Evolutionary conservation across 169 alveolate species (phyloP), one percentile per base, ranked within the genome.

Genomic region (Ichthyophthirius multifiliis): DNA sequence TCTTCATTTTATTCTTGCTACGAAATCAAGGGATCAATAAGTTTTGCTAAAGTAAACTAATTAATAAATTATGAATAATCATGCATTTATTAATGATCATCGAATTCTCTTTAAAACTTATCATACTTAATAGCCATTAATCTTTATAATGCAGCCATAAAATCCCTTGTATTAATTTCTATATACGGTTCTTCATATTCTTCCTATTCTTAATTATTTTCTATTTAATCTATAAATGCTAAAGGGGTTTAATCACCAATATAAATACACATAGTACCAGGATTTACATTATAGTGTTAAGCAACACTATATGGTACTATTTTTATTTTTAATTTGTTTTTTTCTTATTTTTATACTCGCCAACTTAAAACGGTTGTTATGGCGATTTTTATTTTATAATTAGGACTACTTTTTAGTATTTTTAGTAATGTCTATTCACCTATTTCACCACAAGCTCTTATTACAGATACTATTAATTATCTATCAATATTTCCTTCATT

Each of bases 191-290:
- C 20, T 12, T 37, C 39, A 16, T 35, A 27, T 27, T 55, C 39
- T 6, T 55, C 23, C 2, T 67, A 30, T n/a, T 67, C 62, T 15
- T 45, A 5, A 6, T 45, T 4, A 6, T 13, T 45, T 45, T 13
- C 16, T 45, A n/a, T 27, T 5, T 6, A 6, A 45, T 67, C 62
- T 12, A 37, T 37, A 39, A 67, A 67, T 1, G 77, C 77, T 20
- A 67, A 39, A 18, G 77, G 77, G 30, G 77, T 67, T 67, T 34
- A 20, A 23, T 37, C 30, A 18, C 77, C 77, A 34, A 20, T 27
- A 39, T 67, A 67, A 67, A 67, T 37, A 15, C 77, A 67, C 77
- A 67, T 67, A 5, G 77, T 67, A 5, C 77, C 77, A 18, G 77
- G 77, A 37, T 67, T 67, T 12, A 67, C 45, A 67, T 67, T 67